These are phyloP conservation scores for Nothophytophthora sp. DNA, from an alignment of 352 stramenopile genomes.

Conservation along the genomic window DNA sequence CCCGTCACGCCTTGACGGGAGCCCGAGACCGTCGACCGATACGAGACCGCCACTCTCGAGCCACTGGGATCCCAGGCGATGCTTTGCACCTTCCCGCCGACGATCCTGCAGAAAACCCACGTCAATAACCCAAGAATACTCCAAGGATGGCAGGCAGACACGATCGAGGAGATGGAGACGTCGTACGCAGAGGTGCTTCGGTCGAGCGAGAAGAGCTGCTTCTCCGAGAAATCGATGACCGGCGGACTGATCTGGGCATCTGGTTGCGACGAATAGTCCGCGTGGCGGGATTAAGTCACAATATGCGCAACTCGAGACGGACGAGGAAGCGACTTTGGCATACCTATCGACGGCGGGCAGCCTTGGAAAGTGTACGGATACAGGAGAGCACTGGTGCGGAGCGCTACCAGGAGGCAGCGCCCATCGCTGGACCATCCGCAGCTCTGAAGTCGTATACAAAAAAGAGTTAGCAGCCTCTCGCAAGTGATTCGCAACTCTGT, in stretches of 20 bases:
- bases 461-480: not conserved
- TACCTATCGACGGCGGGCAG: conserved; percentile 63
- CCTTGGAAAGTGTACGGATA: conserved; percentile 76
- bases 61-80: conserved; percentile 76
- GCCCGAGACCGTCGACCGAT: conserved; percentile 22
- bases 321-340: not conserved
- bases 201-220: conserved; percentile 61
- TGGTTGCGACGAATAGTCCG: too few species aligned
- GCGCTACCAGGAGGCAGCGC: conserved; percentile 63
- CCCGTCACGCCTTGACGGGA: conserved; percentile 33
- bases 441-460: conserved; percentile 30
- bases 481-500: not conserved
- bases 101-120: conserved; percentile 30
- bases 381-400: conserved; percentile 53
- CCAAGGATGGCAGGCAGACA: not conserved
- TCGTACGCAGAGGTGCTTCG: conserved; percentile 60
- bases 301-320: too few species aligned
- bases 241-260: conserved; percentile 76
- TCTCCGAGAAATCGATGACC: conserved; percentile 66
- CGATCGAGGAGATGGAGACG: too few species aligned
- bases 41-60: conserved; percentile 68
- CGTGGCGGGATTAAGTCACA: too few species aligned
- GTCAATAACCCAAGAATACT: not conserved
- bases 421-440: conserved; percentile 79
- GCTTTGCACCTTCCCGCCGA: conserved; percentile 58